phyloP scores from a whole-genome alignment of 495 filamentous ascomycete genomes.

The Penicillium waksmanii region DNA sequence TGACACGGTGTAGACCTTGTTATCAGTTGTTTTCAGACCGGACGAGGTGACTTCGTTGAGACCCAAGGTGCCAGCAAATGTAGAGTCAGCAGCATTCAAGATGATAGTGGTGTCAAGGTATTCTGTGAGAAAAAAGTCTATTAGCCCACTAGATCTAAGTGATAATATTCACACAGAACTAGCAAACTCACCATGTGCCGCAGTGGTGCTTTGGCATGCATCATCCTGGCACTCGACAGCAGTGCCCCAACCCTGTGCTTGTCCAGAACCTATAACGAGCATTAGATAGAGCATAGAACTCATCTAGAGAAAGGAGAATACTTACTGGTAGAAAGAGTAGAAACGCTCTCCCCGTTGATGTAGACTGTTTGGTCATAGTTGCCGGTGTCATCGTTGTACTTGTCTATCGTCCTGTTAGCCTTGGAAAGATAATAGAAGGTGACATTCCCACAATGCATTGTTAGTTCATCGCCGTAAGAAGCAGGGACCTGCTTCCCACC shows the following conservation, averaged over 20 bases:
- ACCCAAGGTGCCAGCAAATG: conserved; percentile 32
- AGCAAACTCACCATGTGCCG: conserved; percentile 32
- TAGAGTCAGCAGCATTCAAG: conserved; percentile 21
- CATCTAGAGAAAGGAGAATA: not conserved
- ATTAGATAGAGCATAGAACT: not conserved
- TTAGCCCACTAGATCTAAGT: not conserved
- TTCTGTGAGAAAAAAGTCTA: conserved; percentile 12
- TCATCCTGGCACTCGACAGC: conserved; percentile 44
- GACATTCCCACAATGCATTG: conserved; percentile 28
- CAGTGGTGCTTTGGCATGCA: conserved; percentile 31
- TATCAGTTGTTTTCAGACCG: conserved; percentile 30
- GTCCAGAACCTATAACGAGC: conserved; percentile 21
- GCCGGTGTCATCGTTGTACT: conserved; percentile 32
- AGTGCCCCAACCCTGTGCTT: conserved; percentile 44
- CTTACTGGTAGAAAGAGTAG: conserved; percentile 36
- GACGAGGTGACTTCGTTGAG: conserved; percentile 32
- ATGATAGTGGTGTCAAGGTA: conserved; percentile 40
- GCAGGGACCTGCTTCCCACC: conserved; percentile 29
- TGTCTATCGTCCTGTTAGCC: conserved; percentile 33
- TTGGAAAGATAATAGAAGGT: not conserved
- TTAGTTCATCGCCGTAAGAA: conserved; percentile 24
- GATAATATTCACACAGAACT: not conserved
- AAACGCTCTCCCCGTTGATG: conserved; percentile 38
- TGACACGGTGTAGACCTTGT: conserved; percentile 34
- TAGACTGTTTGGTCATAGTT: conserved; percentile 45